Conservation (phyloP, 257 asterid species). For the Penstemon newberryi region DNA sequence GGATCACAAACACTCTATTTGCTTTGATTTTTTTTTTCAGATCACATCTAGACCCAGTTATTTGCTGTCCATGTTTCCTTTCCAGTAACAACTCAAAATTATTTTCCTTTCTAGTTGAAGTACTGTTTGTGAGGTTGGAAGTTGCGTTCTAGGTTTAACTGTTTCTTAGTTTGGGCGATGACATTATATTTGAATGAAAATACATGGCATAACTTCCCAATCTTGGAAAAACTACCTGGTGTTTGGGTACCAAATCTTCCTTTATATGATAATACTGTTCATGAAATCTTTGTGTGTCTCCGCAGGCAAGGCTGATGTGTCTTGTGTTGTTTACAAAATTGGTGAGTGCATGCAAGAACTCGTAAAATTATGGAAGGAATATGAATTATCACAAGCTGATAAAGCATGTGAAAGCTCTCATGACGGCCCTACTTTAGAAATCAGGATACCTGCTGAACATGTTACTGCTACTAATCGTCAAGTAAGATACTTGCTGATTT, state of each 20-base stretch:
- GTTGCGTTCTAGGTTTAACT: background rate
- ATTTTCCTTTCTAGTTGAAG: background rate
- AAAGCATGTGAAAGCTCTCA: conserved; percentile 61
- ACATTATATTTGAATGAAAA: conserved; percentile 1
- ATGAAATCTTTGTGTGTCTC: conserved; percentile 29
- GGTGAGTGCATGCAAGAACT: conserved; percentile 95
- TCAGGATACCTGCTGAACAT: conserved; percentile 92
- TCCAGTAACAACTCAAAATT: background rate
- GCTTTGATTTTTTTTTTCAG: background rate
- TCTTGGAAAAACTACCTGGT: conserved; percentile 20
- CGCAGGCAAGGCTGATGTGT: conserved; percentile 68
- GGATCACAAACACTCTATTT: no score
- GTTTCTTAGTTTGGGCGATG: background rate
- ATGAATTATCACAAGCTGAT: conserved; percentile 58
- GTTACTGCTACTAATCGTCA: conserved; percentile 95
- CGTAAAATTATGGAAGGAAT: conserved; percentile 74
- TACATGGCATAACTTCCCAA: conserved; percentile 7
- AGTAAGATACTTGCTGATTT: conserved; percentile 34
- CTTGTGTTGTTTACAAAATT: conserved; percentile 71
- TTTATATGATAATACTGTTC: conserved; percentile 10
- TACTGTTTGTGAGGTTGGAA: background rate
- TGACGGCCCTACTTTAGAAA: conserved; percentile 82
- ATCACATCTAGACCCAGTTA: no score
- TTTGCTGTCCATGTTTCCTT: background rate
- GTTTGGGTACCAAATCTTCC: conserved; percentile 8